Evolutionary conservation across 2,329 filamentous ascomycete genomes (phyloP).

Genomic region (Colletotrichum horii): DNA sequence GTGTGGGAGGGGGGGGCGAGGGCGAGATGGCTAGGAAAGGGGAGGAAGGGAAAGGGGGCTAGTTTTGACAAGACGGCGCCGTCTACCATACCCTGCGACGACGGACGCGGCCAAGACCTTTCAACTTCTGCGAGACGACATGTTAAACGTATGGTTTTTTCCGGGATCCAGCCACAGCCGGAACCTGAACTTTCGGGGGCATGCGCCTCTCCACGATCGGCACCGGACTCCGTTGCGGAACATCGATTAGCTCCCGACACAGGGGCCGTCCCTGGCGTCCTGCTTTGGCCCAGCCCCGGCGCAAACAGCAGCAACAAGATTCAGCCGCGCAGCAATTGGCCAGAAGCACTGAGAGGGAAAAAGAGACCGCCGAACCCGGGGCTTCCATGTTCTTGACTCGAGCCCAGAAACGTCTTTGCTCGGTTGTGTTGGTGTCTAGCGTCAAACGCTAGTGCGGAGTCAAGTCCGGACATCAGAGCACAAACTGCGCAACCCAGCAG

Average conservation of each 20-base stretch:
- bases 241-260: slow-evolving; percentile 16
- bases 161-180: neutral
- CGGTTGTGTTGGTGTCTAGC: slow-evolving; percentile 9
- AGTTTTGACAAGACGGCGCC: neutral
- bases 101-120: neutral
- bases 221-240: slow-evolving; percentile 16
- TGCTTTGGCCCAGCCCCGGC: neutral
- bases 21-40: neutral
- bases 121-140: neutral
- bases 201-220: slow-evolving; percentile 12
- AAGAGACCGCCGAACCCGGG: neutral
- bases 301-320: neutral
- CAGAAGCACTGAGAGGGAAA: neutral
- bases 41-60: neutral
- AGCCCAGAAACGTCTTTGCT: slow-evolving; percentile 5
- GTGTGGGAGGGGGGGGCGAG: neutral
- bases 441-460: slow-evolving; percentile 20
- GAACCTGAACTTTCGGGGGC: neutral
- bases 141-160: neutral
- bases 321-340: neutral
- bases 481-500: neutral
- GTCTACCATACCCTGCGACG: neutral
- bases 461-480: slow-evolving; percentile 18
- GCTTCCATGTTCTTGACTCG: neutral
- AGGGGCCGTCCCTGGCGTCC: slow-evolving; percentile 1